Evolutionary conservation across 169 alveolate genomes (phyloP), one percentile per base, ranked within the genome.

Genomic region (Cryptosporidium sp.): DNA sequence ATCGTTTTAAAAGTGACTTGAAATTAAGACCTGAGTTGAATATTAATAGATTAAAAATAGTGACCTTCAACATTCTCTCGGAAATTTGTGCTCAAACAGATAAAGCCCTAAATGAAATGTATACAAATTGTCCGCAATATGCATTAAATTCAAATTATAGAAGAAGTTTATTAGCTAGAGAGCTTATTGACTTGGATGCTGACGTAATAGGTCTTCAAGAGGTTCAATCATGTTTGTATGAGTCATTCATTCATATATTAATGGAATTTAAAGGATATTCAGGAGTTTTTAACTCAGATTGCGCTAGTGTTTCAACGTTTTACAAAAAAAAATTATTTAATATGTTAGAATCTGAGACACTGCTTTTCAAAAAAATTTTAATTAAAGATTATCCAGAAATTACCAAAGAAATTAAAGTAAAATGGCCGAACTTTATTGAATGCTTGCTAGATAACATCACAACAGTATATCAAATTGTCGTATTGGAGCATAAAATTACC

Each of bases 81-180:
- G 89, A 80, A 45, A 45, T 80, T 2, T 80, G 33, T 80, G 62
- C 89, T 12, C 89, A 62, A 26, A 80, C 89, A 29, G 51, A 23
- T 4, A 80, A 62, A n/a, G 89, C 89, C 12, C 50, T 80, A 45
- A 62, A 29, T 80, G 89, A 80, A 65, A 80, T 80, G 89, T 80
- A 80, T 43, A 61, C 62, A 18, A 39, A 45, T 16, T 80, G 89
- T 26, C 89, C 89, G 0, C 21, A 29, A 29, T 62, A 61, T 65
- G 89, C 89, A 18, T 39, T 80, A 39, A 23, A 80, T 18, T 43
- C 89, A 12, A n/a, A 61, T 37, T 80, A 80, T 67, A 80, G 89
- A 80, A 80, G 89, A 41, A 80, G 89, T 48, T 41, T 80, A 39
- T 43, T 80, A 41, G 75, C 75, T 12, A 59, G 70, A 45, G 89